These are phyloP conservation scores for Kwoniella pini DNA, from an alignment of 768 basidiomycete genomes.

Conservation along the genomic window DNA sequence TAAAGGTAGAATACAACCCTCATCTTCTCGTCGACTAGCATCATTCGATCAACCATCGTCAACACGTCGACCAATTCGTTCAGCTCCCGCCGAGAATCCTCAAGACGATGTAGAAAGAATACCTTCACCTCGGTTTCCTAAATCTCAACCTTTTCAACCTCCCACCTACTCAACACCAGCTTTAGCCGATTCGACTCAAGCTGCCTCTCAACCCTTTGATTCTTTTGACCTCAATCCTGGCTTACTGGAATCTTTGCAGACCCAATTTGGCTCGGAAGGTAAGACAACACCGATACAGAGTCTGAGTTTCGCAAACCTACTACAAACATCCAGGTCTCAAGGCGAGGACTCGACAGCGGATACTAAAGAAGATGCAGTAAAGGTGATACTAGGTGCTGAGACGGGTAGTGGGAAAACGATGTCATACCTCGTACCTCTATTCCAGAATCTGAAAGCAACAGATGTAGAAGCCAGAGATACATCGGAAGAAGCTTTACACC, in stretches of 20 bases:
- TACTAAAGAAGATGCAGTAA: not conserved
- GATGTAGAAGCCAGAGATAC: slow-evolving; percentile 56
- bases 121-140: slow-evolving; percentile 15
- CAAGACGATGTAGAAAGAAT: not conserved
- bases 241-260: slow-evolving; percentile 63
- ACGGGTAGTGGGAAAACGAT: slow-evolving; percentile 91
- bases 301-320: slow-evolving; percentile 20
- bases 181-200: slow-evolving; percentile 2
- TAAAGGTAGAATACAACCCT: slow-evolving; percentile 14
- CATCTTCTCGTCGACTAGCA: slow-evolving; percentile 11
- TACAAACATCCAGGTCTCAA: not conserved
- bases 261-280: slow-evolving; percentile 63
- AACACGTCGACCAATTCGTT: not conserved
- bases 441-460: slow-evolving; percentile 72
- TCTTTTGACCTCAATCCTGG: slow-evolving; percentile 72
- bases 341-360: not conserved
- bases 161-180: slow-evolving; percentile 16
- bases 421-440: slow-evolving; percentile 80
- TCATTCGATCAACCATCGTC: not conserved
- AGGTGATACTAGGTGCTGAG: slow-evolving; percentile 73
- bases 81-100: not conserved
- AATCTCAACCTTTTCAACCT: slow-evolving; percentile 23
- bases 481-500: slow-evolving; percentile 58
- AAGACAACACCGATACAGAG: slow-evolving; percentile 68
- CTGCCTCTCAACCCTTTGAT: slow-evolving; percentile 57